These are phyloP conservation scores for Fusarium sp. DNA, from an alignment of 2,329 filamentous ascomycete genomes.

Conservation along the genomic window DNA sequence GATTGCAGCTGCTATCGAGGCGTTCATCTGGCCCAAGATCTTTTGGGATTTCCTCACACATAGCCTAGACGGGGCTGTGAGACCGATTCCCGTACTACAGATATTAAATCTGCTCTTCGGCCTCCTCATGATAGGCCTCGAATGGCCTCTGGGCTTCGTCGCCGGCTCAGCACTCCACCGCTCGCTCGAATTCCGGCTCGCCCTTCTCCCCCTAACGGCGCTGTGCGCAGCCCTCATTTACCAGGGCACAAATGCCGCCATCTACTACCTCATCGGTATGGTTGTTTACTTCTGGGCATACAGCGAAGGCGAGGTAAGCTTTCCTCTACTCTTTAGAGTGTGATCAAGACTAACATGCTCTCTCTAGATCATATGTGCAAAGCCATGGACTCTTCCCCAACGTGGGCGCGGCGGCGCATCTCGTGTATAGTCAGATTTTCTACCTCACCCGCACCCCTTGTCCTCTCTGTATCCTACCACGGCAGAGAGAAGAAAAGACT, in stretches of 20 bases:
- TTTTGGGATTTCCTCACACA: slow-evolving; percentile 98
- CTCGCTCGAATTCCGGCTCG: slow-evolving; percentile 86
- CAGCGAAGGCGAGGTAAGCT: slow-evolving; percentile 91
- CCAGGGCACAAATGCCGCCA: slow-evolving; percentile 89
- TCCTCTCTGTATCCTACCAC: background rate
- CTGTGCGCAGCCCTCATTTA: slow-evolving; percentile 84
- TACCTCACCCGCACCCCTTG: slow-evolving; percentile 22
- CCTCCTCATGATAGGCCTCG: slow-evolving; percentile 82
- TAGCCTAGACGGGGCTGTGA: slow-evolving; percentile 86
- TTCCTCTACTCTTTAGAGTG: background rate
- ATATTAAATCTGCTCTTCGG: slow-evolving; percentile 90
- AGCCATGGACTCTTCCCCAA: slow-evolving; percentile 77
- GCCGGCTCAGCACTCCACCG: slow-evolving; percentile 85
- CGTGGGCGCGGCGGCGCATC: slow-evolving; percentile 52
- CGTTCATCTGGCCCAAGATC: slow-evolving; percentile 98
- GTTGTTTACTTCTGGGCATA: slow-evolving; percentile 96
- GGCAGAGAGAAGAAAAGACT: background rate
- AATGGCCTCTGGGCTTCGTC: slow-evolving; percentile 87
- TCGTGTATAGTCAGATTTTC: slow-evolving; percentile 35
- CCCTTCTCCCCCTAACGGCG: slow-evolving; percentile 83
- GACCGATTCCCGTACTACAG: slow-evolving; percentile 89
- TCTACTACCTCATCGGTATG: slow-evolving; percentile 92
- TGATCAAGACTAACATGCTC: slow-evolving; percentile 14
- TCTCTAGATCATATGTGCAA: slow-evolving; percentile 72
- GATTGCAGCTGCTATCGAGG: slow-evolving; percentile 83